phyloP scores from a whole-genome alignment of 176 grass and related monocot species.

The Tillandsia leiboldiana region DNA sequence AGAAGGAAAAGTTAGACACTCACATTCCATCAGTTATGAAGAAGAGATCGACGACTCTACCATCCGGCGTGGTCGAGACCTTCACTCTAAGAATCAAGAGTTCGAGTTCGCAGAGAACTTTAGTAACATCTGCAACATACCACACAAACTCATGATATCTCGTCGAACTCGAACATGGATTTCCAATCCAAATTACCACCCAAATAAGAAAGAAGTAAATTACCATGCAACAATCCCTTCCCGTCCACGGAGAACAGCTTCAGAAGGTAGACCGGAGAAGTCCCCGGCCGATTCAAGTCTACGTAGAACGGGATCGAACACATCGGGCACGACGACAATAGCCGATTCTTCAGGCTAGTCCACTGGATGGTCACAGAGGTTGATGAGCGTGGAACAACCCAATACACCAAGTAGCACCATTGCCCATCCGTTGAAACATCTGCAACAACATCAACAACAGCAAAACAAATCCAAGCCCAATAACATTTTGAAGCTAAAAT shows the following conservation, averaged over 20 bases:
- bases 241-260: conserved; percentile 68
- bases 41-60: conserved; percentile 68
- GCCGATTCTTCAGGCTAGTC: conserved; percentile 70
- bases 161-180: background rate
- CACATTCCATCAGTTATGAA: conserved; percentile 90
- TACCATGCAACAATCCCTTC: conserved; percentile 86
- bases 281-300: conserved; percentile 34
- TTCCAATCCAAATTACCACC: background rate
- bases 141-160: background rate
- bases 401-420: conserved; percentile 94
- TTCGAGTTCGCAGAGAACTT: conserved; percentile 61
- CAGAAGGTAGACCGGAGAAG: conserved; percentile 59
- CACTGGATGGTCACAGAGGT: conserved; percentile 45
- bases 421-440: conserved; percentile 84
- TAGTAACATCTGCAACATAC: conserved; percentile 53
- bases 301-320: conserved; percentile 59
- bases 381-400: conserved; percentile 58
- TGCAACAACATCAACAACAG: conserved; percentile 6
- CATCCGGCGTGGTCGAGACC: conserved; percentile 80
- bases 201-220: background rate
- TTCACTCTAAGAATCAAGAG: conserved; percentile 91
- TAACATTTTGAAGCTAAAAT: background rate
- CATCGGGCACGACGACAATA: conserved; percentile 62
- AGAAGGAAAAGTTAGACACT: background rate
- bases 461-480: too few relatives aligned